Evolutionary conservation across 768 basidiomycete species (phyloP), one percentile per base, ranked within the genome.

Genomic region (Coprinopsis strossmayeri): DNA sequence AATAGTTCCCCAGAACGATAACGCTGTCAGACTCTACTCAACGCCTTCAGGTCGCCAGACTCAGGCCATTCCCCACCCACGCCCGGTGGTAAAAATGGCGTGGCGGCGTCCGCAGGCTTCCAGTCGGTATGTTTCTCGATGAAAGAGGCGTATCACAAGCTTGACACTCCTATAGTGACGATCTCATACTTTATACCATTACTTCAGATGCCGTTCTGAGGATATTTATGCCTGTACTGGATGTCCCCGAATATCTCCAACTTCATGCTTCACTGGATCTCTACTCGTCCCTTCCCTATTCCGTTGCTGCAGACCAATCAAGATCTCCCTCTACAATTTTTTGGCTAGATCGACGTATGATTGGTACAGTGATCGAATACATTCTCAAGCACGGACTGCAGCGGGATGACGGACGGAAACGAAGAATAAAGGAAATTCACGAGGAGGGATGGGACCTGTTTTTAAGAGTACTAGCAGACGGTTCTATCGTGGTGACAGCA

Each of bases 191-290:
- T 2, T 93, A 88, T 61, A 92, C 91, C 28, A 76, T 89, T 51
- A 91, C 93, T 12, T 78, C 81, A 21, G 88, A 93, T 57, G 79
- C 87, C 0, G 85, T 84, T 3, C 62, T 95, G 28, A 82, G 93
- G 20, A 81, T 96, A 58, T 94, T 90, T 63, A 69, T 88, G 27
- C 90, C 93, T 3, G 89, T 96, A 11, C 68, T 96, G 38, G 93
- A 96, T 62, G 80, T 83, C 13, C 91, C 91, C 11, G 80, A 82
- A 53, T 77, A 81, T 60, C 73, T 96, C 34, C 93, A 95, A 62
- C 76, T 96, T 3, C 91, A 92, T 59, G 79, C 84, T 5, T 76
- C 87, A 2, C 61, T 94, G 40, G 89, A 93, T 59, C 63, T 81
- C 5, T 81, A 73, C 55, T 79, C 81, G n/a, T 78, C 85, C 28